Conservation (phyloP, 345 rosid genomes). For the Pistacia atlantica region DNA sequence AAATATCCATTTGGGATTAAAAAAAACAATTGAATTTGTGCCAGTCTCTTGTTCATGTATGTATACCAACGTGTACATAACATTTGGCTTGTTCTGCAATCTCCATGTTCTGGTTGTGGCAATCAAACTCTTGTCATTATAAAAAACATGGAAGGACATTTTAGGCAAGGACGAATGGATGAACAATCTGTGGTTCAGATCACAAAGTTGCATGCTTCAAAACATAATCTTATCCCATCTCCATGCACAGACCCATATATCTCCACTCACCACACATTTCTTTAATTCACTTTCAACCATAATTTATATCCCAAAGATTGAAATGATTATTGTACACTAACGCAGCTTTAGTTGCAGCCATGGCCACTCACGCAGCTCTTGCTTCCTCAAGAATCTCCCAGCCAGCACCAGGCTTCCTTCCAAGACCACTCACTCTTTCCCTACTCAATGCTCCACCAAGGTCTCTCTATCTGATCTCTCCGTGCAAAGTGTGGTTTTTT, state of each 20-base stretch:
- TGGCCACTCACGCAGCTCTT: constrained; percentile 90
- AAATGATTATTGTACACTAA: neutral
- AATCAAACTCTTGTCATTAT: neutral
- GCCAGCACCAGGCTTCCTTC: constrained; percentile 60
- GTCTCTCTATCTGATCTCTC: constrained; percentile 30
- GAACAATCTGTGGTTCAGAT: constrained; percentile 43
- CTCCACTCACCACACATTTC: constrained; percentile 77
- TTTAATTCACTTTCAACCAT: constrained; percentile 47
- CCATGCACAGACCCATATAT: constrained; percentile 27
- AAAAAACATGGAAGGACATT: constrained; percentile 9
- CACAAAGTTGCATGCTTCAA: neutral
- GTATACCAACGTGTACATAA: neutral
- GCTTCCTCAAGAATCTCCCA: constrained; percentile 80
- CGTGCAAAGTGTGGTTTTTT: neutral
- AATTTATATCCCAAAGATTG: constrained; percentile 1
- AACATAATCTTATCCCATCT: constrained; percentile 51
- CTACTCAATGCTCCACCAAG: constrained; percentile 79
- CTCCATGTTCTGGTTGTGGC: neutral
- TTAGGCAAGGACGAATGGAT: neutral
- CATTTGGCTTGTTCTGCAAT: neutral
- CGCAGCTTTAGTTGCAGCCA: constrained; percentile 44
- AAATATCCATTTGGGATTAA: constrained; percentile 14
- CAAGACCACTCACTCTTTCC: constrained; percentile 56
- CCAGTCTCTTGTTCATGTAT: neutral
- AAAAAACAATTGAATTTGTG: constrained; percentile 3